Conservation (phyloP, 345 rosid species). For the Leavenworthia alabamica region DNA sequence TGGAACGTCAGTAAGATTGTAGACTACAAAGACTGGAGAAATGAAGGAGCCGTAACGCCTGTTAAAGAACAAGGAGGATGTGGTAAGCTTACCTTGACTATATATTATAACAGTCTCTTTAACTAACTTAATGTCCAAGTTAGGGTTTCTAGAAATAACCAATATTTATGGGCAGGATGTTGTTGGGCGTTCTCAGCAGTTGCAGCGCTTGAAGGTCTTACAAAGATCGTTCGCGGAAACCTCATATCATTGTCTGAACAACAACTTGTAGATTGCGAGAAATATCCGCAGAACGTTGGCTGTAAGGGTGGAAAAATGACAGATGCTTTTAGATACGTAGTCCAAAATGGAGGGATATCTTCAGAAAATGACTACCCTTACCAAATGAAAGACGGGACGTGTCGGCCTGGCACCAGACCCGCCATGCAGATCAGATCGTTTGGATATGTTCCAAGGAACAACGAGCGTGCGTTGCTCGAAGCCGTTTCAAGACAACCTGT, state of each 20-base stretch:
- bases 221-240: constrained; percentile 36
- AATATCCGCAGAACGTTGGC: constrained; percentile 23
- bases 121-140: background rate
- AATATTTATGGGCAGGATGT: constrained; percentile 31
- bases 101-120: background rate
- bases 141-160: background rate
- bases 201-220: constrained; percentile 54
- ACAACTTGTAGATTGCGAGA: constrained; percentile 48
- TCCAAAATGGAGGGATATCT: constrained; percentile 38
- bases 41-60: constrained; percentile 36
- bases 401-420: constrained; percentile 16
- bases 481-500: constrained; percentile 55
- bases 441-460: constrained; percentile 34
- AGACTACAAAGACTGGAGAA: constrained; percentile 35
- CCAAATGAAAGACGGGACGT: constrained; percentile 26
- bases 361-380: constrained; percentile 43
- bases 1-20: constrained; percentile 18
- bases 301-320: constrained; percentile 40
- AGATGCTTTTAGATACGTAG: constrained; percentile 41
- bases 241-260: constrained; percentile 55
- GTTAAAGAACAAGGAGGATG: constrained; percentile 35
- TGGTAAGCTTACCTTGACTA: constrained; percentile 22
- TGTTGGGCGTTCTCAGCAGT: constrained; percentile 66
- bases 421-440: constrained; percentile 35
- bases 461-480: constrained; percentile 38